Conservation (phyloP, 1,139 yeast genomes). For the Fermentozyma sake region DNA sequence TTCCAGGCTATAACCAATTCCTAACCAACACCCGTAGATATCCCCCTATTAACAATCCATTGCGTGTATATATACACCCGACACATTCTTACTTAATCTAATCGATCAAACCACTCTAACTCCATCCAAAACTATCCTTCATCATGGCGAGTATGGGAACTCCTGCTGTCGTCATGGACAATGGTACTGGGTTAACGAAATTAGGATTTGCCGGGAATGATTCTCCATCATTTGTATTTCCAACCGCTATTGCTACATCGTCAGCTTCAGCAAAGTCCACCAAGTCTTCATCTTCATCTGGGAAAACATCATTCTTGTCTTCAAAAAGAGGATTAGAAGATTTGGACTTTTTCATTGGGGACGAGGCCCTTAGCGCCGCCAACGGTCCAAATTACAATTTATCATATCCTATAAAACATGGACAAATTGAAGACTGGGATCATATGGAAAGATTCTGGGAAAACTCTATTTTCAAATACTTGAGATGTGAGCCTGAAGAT, state of each 20-base stretch:
- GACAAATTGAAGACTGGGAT: slow-evolving; percentile 99
- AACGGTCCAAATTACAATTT: slow-evolving; percentile 87
- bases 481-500: slow-evolving; percentile 98
- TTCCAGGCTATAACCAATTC: too few species aligned
- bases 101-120: slow-evolving; percentile 1
- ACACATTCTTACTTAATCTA: too few species aligned
- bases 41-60: too few species aligned
- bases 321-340: slow-evolving; percentile 91
- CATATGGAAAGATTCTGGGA: slow-evolving; percentile 99
- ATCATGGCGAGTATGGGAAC: slow-evolving; percentile 61
- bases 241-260: slow-evolving; percentile 93
- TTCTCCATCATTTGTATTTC: slow-evolving; percentile 94
- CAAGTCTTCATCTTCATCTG: slow-evolving; percentile 22
- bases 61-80: too few species aligned
- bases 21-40: too few species aligned
- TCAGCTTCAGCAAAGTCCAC: slow-evolving; percentile 40
- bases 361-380: slow-evolving; percentile 87
- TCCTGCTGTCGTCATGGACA: slow-evolving; percentile 97
- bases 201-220: slow-evolving; percentile 98
- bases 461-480: slow-evolving; percentile 88
- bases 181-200: slow-evolving; percentile 97
- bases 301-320: slow-evolving; percentile 36
- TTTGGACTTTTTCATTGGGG: slow-evolving; percentile 91
- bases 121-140: slow-evolving; percentile 1
- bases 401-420: slow-evolving; percentile 91